Evolutionary conservation across 2,329 filamentous ascomycete genomes (phyloP), one percentile per base, ranked within the genome.

Genomic region (Exserohilum turcica): DNA sequence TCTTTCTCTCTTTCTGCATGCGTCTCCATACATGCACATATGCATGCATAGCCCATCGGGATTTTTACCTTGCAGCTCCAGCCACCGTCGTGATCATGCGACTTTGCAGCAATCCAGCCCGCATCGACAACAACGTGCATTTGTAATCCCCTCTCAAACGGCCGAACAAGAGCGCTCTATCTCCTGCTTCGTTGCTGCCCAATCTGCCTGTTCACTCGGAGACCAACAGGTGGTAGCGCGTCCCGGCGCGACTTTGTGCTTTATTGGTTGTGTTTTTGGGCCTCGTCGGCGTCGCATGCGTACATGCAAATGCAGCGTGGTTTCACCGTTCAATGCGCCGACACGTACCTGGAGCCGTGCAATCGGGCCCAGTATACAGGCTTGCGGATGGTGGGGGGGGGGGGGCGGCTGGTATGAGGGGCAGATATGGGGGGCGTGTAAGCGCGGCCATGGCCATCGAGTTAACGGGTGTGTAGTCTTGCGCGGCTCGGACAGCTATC

Each of bases 241-340:
- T 7, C 21, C 4, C 46, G 43, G 42, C 36, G 24, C 9, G 21
- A 31, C 32, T 19, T 43, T 24, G 12, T 38, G 19, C 44, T 29
- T 33, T 28, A 37, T 16, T 54, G 31, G 31, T 28, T 16, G n/a
- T 52, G 27, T 18, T 40, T 40, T n/a, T n/a, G n/a, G n/a, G 12
- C 8, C 35, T 47, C 45, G 16, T 42, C 5, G 36, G 47, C 15
- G 13, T 13, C 36, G 6, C 19, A 29, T 42, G 35, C 29, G 18
- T 46, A 45, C 12, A 36, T 32, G 37, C 31, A 28, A 18, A 29
- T 42, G 35, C 40, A 4, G n/a, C 45, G 12, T 29, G 21, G 42
- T 43, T 43, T 60, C 47, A 57, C 58, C 59, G 60, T 50, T 66
- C 45, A 58, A 57, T 45, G 55, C 50, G 60, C 61, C 58, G 54